Percentiles rank a stretch among this genome's conserved stretches.
These are phyloP conservation scores for Boletus patriciae DNA, from an alignment of 768 basidiomycete species.

Conservation along the genomic window DNA sequence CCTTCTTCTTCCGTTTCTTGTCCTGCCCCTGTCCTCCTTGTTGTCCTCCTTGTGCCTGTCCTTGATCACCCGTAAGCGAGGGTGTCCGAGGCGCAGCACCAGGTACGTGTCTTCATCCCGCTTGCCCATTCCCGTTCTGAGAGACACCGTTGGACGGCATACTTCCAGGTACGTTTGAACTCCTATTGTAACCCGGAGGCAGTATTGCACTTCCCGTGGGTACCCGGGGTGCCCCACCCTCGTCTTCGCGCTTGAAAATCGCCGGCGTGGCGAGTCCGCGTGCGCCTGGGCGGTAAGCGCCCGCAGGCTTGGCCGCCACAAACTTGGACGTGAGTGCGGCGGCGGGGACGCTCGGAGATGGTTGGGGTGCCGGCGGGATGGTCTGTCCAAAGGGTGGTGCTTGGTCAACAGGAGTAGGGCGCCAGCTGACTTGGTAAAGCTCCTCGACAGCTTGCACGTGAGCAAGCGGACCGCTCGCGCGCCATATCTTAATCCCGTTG, in stretches of 20 bases:
- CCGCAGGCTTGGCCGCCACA: conserved; percentile 63
- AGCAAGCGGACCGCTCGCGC: conserved; percentile 84
- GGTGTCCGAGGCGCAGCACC: too few species aligned
- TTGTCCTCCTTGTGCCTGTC: too few species aligned
- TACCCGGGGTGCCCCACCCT: conserved; percentile 64
- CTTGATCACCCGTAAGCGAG: too few species aligned
- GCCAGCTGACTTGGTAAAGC: conserved; percentile 86
- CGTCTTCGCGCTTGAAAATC: conserved; percentile 90
- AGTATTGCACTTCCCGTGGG: conserved; percentile 56
- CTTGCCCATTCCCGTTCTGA: too few species aligned
- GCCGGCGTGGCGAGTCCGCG: conserved; percentile 85
- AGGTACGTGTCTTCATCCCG: too few species aligned
- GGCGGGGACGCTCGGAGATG: conserved; percentile 55
- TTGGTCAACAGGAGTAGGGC: conserved; percentile 73
- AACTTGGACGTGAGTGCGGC: conserved; percentile 55
- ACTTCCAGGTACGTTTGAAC: too few species aligned
- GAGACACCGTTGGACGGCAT: too few species aligned
- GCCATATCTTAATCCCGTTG: conserved; percentile 96
- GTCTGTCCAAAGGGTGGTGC: conserved; percentile 65
- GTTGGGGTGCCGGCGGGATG: conserved; percentile 68
- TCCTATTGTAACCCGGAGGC: conserved; percentile 57
- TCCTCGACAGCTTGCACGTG: conserved; percentile 84
- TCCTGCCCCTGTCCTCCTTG: too few species aligned
- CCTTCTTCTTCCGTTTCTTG: too few species aligned
- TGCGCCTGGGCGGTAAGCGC: conserved; percentile 92